Evolutionary conservation across 2,329 filamentous ascomycete species (phyloP), one percentile per base, ranked within the genome.

Genomic region (Xylaria polymorpha): DNA sequence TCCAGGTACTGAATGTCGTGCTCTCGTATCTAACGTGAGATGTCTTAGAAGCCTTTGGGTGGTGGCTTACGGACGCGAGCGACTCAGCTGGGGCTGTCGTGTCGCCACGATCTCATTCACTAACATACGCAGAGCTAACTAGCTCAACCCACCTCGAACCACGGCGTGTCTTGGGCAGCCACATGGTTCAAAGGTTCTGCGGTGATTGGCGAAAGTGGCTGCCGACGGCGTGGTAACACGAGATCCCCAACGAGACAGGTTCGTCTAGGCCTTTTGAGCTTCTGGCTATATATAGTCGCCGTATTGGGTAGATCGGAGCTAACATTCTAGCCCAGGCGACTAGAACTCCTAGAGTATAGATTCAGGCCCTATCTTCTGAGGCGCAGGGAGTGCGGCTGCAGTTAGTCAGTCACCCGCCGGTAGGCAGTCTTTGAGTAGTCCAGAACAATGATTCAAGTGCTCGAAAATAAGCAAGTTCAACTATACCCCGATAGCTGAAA

Each of bases 161-260:
- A 25, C 18, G 50, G 20, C 22, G 25, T 22, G 18, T 60, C 10
- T 22, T 35, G 8, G 39, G 15, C 60, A 43, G 66, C 57, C 37
- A 32, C 53, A 53, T 18, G 35, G 14, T 58, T 55, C 39, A 22
- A 43, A 43, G 43, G 20, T 25, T 18, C n/a, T 1, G 14, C 14
- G 10, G 22, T 66, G 51, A 68, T 68, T 66, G 51, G 63, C 35
- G 58, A 15, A 25, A 3, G 29, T 1, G n/a, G 22, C 18, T 48
- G 46, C n/a, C 37, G 29, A 32, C 44, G 58, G 43, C 58, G 20
- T 48, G 39, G 35, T 56, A 50, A 65, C 60, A 61, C 51, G 57
- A 68, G 56, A 12, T 48, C 37, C 12, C 53, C 15, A n/a, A n/a
- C n/a, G 25, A 32, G 35, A 53, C 56, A 25, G 41, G 46, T 46